Conservation (phyloP, 2,329 filamentous ascomycete species). For the Cordyceps fumosorosea region DNA sequence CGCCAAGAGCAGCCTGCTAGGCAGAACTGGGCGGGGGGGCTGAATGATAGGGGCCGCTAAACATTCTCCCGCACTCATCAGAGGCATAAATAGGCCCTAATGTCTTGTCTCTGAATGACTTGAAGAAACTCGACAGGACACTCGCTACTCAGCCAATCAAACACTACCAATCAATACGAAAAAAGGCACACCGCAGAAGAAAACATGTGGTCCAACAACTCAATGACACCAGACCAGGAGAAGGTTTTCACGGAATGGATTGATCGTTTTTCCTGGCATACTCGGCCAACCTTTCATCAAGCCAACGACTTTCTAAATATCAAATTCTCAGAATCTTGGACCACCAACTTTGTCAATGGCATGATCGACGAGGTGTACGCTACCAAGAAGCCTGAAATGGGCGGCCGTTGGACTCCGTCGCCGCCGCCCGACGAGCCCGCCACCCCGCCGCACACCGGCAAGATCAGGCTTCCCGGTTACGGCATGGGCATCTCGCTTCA, state of each 20-base stretch:
- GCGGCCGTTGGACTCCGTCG: not conserved
- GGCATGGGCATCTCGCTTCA: not conserved
- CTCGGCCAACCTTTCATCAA: not conserved
- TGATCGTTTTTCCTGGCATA: not conserved
- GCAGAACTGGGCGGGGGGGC: not conserved
- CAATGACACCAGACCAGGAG: not conserved
- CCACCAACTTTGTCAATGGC: not conserved
- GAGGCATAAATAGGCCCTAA: not conserved
- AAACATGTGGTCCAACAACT: not conserved
- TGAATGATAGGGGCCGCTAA: not conserved
- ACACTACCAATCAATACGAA: not conserved
- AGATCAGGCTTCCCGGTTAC: not conserved
- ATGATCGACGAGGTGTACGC: not conserved
- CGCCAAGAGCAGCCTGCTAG: not conserved
- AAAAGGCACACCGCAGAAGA: not conserved
- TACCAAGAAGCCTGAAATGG: not conserved
- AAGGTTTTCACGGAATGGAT: not conserved
- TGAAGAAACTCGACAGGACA: not conserved
- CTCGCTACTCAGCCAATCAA: not conserved
- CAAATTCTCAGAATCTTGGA: not conserved
- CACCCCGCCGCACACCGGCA: not conserved
- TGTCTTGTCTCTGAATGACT: not conserved
- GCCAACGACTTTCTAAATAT: not conserved
- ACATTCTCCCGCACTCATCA: not conserved
- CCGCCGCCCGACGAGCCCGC: not conserved